Evolutionary conservation across 306 rosid species (phyloP), one percentile per base, ranked within the genome.

Genomic region (Vigna nakashimae): DNA sequence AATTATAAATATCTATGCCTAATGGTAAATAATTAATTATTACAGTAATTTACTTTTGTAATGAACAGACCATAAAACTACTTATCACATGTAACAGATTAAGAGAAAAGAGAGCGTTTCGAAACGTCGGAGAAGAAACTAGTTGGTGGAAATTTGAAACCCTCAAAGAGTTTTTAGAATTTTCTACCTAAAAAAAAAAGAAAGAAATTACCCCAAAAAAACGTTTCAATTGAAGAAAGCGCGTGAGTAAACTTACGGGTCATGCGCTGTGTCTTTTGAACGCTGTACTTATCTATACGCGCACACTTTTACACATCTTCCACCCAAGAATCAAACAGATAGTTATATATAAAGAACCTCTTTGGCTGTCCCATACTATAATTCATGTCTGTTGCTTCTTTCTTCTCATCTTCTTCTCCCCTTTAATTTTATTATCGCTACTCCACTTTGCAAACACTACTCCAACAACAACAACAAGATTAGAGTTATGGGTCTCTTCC

Each of bases 401-500:
- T 60, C 74, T 6, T 20, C 69, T 77, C 3, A 36, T 70, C 43
- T 62, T 43, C 63, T 53, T 28, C 36, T 30, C 17, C 18, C 7
- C 26, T 20, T 16, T 3, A 32, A 14, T 15, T 32, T 7, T 15
- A 14, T 13, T 15, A 62, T 5, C 7, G 5, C 7, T 34, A 5
- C 66, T 28, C 9, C 18, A 14, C 9, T 26, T 4, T 65, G 18
- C 36, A 45, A 42, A 6, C 40, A 45, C 16, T 58, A 22, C 46
- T 42, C 46, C 8, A 53, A 45, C 9, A 18, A 20, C 9, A 18
- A 20, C 0, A 51, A 7, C 12, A 51, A 18, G 1, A 9, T 7
- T 1, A 0, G 38, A 9, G 3, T 22, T 0, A 94, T 92, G 98
- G 97, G 97, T 82, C 76, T 94, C 67, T 75, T 80, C 34, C 76